Conservation (phyloP, 495 filamentous ascomycete genomes). For the Aspergillus ellipticus region DNA sequence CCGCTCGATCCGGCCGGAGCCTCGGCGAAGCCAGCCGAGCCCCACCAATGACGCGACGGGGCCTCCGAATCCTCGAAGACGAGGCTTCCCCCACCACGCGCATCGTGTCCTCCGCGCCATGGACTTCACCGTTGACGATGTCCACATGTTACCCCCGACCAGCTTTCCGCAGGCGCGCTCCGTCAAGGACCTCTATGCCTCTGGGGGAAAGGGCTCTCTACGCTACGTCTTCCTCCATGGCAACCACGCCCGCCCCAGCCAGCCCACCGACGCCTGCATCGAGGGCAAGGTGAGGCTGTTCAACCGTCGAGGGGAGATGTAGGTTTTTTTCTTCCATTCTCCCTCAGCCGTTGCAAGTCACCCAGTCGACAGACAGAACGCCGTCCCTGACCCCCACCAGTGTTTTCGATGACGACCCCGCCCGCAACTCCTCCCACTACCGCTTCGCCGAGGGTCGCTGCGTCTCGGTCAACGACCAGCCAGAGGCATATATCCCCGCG, state of each 20-base stretch:
- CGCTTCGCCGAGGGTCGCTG: not conserved
- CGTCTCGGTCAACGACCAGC: not conserved
- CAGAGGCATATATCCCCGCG: not conserved
- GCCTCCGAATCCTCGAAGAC: not conserved
- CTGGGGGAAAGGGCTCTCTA: slow-evolving; percentile 1
- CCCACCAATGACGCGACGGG: no score
- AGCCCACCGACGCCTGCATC: not conserved
- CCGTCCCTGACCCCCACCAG: not conserved
- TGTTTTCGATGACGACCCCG: not conserved
- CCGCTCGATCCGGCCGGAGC: no score
- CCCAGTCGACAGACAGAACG: no score
- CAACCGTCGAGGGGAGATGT: not conserved
- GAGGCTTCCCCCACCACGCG: no score
- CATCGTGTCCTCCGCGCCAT: no score
- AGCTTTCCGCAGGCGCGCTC: not conserved
- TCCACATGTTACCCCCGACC: not conserved
- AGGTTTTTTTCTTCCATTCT: not conserved
- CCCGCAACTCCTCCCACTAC: not conserved
- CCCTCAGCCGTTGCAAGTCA: no score
- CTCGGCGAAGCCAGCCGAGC: no score
- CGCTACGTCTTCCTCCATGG: slow-evolving; percentile 8
- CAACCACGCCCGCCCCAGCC: not conserved
- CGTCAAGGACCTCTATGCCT: not conserved
- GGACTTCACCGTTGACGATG: no score
- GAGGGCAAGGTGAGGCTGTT: slow-evolving; percentile 1